Percentiles rank a stretch among this genome's conserved stretches.
Evolutionary conservation across 2,329 filamentous ascomycete genomes (phyloP).

Genomic region (Escovopsis sp.): DNA sequence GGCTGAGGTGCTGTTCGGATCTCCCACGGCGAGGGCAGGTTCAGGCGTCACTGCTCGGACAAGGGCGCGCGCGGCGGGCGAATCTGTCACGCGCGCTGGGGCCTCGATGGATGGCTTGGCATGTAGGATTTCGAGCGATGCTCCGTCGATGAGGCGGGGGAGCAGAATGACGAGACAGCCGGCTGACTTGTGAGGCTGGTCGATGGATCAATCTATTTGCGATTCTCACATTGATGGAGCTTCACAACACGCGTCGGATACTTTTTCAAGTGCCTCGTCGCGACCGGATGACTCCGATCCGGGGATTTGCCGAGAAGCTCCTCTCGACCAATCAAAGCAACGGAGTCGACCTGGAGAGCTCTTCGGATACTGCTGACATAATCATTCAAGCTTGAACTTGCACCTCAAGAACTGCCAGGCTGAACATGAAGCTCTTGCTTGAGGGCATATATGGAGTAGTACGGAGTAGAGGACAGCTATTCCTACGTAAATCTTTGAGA

Average conservation of each 20-base stretch:
- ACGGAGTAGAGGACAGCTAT: too few species aligned
- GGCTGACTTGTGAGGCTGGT: too few species aligned
- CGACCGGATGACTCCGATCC: slow-evolving; percentile 3
- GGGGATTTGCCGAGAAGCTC: slow-evolving; percentile 6
- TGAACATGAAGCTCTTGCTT: too few species aligned
- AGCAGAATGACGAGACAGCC: neutral
- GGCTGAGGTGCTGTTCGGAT: slow-evolving; percentile 3
- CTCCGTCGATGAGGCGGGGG: neutral
- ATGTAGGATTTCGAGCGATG: neutral
- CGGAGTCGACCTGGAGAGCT: too few species aligned
- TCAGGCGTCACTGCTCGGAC: too few species aligned
- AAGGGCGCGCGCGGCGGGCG: neutral
- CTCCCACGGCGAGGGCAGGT: neutral
- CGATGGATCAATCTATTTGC: neutral
- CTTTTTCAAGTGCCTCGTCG: slow-evolving; percentile 7
- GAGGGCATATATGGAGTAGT: too few species aligned
- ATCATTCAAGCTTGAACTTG: too few species aligned
- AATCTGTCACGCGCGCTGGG: slow-evolving; percentile 1
- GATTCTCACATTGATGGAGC: slow-evolving; percentile 1
- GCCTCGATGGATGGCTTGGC: neutral
- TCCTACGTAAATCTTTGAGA: too few species aligned
- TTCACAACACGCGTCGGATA: slow-evolving; percentile 4
- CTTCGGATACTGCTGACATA: too few species aligned
- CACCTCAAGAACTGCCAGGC: too few species aligned
- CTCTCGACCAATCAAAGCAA: too few species aligned